phyloP scores from a whole-genome alignment of 345 rosid genomes.

The Leavenworthia alabamica region DNA sequence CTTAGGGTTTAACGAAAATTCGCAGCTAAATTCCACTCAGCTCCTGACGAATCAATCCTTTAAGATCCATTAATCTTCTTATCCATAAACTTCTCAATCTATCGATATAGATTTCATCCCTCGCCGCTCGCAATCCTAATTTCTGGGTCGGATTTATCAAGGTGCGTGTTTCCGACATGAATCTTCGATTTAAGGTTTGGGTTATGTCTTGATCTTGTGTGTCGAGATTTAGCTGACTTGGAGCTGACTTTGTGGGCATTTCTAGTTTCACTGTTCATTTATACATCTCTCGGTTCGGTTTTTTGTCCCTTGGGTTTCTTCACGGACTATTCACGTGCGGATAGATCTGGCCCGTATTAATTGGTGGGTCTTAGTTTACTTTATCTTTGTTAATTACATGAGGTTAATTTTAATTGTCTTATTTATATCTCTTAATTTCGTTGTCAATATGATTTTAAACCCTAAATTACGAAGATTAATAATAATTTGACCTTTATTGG shows the following conservation, averaged over 20 bases:
- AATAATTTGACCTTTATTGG: conserved; percentile 17
- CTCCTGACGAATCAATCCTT: conserved; percentile 32
- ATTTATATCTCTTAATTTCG: conserved; percentile 35
- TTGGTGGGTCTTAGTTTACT: conserved; percentile 30
- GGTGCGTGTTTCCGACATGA: conserved; percentile 22
- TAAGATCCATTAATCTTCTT: conserved; percentile 10
- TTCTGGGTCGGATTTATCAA: conserved; percentile 17
- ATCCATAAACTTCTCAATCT: conserved; percentile 28
- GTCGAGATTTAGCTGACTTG: conserved; percentile 21
- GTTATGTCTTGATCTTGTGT: conserved; percentile 13
- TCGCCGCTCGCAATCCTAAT: conserved; percentile 37
- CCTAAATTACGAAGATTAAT: conserved; percentile 37
- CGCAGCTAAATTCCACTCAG: conserved; percentile 50
- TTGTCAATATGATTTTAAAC: conserved; percentile 34
- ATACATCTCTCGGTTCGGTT: conserved; percentile 39
- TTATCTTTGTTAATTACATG: conserved; percentile 24
- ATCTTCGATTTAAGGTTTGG: conserved; percentile 21
- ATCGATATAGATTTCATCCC: conserved; percentile 21
- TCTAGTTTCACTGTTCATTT: conserved; percentile 39
- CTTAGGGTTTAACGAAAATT: conserved; percentile 52
- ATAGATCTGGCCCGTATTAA: conserved; percentile 36
- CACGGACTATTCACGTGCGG: conserved; percentile 37
- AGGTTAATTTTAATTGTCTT: conserved; percentile 17
- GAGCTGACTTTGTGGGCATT: conserved; percentile 29
- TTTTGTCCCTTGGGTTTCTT: conserved; percentile 14